Evolutionary conservation across 2,329 filamentous ascomycete genomes (phyloP), one percentile per base, ranked within the genome.

Genomic region (Macrophomina phaseolina): DNA sequence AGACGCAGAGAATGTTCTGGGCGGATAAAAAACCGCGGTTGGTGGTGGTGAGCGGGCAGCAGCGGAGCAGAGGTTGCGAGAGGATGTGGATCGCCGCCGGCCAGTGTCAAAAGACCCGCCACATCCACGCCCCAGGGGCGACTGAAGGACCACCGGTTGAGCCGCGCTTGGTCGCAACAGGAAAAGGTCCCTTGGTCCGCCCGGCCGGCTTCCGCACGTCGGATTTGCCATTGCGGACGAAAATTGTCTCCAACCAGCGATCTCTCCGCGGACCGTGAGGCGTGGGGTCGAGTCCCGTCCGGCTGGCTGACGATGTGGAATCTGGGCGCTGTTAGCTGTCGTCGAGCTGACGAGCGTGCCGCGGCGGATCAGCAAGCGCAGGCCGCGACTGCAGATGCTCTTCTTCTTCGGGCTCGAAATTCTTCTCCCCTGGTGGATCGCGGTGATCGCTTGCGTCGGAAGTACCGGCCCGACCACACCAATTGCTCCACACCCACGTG

Each of bases 111-210:
- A 42, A 61, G 40, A 45, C 55, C 40, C 56, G 56, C 56, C 40
- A 42, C 56, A 61, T 45, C 56, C 56, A 61, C 30, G 40, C 6
- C 56, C 56, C 8, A 61, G 56, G 56, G 56, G 56, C 55, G 55
- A 5, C 28, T 28, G 28, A 40, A 11, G 34, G 56, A 30, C 56
- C 56, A 30, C 30, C 8, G 8, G 3, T 16, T 14, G 56, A 61
- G 28, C 56, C 28, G 40, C 40, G 56, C 56, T 48, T 45, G 14
- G 18, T 18, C 16, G 36, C 40, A 61, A 45, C 4, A 14, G 55
- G 55, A 58, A 45, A 58, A 38, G 38, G 40, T 48, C 8, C 28
- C 42, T 61, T 61, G 56, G 40, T 45, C 40, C 28, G 40, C 16
- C 56, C 3, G n/a, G 8, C 14, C 56, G 23, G 42, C 34, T 48